Evolutionary conservation across 2,329 filamentous ascomycete genomes (phyloP).

Genomic region (Tolypocladium guangdongense): DNA sequence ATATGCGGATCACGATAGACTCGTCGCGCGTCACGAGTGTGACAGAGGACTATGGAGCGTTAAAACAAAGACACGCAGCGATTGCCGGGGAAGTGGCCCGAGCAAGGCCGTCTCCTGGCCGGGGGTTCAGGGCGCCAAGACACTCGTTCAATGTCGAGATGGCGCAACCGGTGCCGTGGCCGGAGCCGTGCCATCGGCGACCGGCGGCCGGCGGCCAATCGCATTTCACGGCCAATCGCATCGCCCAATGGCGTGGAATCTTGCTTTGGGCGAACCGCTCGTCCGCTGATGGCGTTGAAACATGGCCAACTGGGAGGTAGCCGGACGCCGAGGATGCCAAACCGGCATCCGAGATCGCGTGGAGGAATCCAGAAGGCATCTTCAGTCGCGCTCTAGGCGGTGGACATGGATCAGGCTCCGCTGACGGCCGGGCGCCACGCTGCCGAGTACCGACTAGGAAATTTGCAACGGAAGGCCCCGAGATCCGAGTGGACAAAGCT

Average conservation of each 20-base stretch:
- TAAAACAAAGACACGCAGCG: not conserved
- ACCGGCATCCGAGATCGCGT: too few species aligned
- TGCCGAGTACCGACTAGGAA: not conserved
- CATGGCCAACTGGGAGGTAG: too few species aligned
- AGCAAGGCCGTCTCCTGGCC: not conserved
- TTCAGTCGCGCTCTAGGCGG: too few species aligned
- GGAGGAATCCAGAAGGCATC: too few species aligned
- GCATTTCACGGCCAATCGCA: conserved; percentile 1
- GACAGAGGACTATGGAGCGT: not conserved
- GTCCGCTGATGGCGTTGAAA: too few species aligned
- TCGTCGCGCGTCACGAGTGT: not conserved
- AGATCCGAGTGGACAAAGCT: not conserved
- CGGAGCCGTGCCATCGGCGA: not conserved
- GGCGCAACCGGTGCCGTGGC: not conserved
- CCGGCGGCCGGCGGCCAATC: not conserved
- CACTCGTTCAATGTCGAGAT: too few species aligned
- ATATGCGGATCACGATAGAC: not conserved
- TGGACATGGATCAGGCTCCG: too few species aligned
- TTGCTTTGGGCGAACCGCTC: not conserved
- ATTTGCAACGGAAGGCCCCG: not conserved
- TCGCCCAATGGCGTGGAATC: not conserved
- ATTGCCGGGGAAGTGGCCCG: not conserved
- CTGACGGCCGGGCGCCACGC: too few species aligned
- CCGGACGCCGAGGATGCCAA: too few species aligned
- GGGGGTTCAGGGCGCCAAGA: too few species aligned